Percentiles rank a stretch among this genome's conserved stretches.
phyloP scores from a whole-genome alignment of 257 asterid species.

The Solanum habrochaites region DNA sequence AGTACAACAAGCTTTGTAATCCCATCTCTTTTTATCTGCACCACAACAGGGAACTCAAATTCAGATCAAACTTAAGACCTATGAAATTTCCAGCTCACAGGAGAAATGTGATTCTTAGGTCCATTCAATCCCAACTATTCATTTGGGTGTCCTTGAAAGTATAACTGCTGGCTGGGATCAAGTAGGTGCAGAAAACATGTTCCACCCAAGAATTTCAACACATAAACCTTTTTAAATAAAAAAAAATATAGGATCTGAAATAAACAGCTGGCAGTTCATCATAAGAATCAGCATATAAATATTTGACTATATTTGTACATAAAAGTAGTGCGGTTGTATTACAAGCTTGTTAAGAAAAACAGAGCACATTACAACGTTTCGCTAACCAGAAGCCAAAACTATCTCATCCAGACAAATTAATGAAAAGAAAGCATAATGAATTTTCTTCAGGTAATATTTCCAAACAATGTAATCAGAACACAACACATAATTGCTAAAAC shows the following conservation, averaged over 20 bases:
- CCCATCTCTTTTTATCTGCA: slow-evolving; percentile 75
- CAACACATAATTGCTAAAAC: neutral
- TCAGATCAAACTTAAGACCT: neutral
- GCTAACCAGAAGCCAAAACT: neutral
- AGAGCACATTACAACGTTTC: neutral
- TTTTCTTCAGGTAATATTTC: neutral
- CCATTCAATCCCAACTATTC: neutral
- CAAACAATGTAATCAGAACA: neutral
- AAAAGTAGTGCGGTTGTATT: neutral
- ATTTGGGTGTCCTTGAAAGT: neutral
- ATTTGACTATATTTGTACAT: neutral
- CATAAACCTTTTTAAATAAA: neutral
- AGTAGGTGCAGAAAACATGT: neutral
- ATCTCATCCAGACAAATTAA: neutral
- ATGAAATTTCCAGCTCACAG: neutral
- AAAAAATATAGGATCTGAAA: neutral
- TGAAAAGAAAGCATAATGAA: neutral
- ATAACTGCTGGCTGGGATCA: neutral
- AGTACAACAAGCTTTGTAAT: slow-evolving; percentile 80
- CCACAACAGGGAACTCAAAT: neutral
- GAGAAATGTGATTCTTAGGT: neutral
- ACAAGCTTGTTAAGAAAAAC: neutral
- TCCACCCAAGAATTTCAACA: neutral
- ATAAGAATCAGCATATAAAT: neutral
- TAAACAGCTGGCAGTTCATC: neutral